Base-by-base conservation (phyloP, 805 yeast genomes). In the Kazachstania taianensis region DNA sequence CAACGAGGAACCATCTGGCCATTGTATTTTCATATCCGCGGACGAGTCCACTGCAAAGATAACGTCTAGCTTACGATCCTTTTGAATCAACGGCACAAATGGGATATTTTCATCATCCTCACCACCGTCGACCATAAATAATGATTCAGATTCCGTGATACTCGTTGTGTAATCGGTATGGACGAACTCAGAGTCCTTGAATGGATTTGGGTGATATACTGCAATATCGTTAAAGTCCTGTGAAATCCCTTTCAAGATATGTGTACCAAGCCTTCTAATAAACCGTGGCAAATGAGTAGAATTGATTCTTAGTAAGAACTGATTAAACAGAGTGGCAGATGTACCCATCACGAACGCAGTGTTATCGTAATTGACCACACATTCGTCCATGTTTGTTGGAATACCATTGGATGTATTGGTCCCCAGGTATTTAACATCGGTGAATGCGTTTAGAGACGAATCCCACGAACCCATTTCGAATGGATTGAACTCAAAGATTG, bases 401-500 rank as follows among this genome's bases (percentile, higher is more conserved):
- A 52, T 42, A 28, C 95, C 95, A 41, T 74, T 66, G 17, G 66
- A 49, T 23, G 80, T 69, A 15, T 68, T 57, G 1, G 94, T 68
- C 7, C 95, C 95, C 32, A 82, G 55, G 52, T 80, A 84, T 56
- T 75, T 69, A 31, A 74, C 59, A 41, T 80, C 78, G 8, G 78
- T 66, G 56, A 86, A 85, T 2, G 80, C 62, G 37, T 69, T 65
- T 37, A 82, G 59, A 1, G 79, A 64, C 8, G 84, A 80, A 52
- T 86, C 96, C 94, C 94, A 85, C 4, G 94, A 77, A 10, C 96
- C 96, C 50, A 85, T 59, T 53, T 79, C 82, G 49, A 63, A 78
- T 10, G 94, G 87, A 34, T 68, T 70, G 45, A 73, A 57, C 44
- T 76, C 74, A 43, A 77, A 72, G 36, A 68, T 70, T 1, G 95